A percentile compares a stretch with the other conserved stretches of the same genome.
Evolutionary conservation across 345 rosid genomes (phyloP).

Genomic region (Ceriops tagal): DNA sequence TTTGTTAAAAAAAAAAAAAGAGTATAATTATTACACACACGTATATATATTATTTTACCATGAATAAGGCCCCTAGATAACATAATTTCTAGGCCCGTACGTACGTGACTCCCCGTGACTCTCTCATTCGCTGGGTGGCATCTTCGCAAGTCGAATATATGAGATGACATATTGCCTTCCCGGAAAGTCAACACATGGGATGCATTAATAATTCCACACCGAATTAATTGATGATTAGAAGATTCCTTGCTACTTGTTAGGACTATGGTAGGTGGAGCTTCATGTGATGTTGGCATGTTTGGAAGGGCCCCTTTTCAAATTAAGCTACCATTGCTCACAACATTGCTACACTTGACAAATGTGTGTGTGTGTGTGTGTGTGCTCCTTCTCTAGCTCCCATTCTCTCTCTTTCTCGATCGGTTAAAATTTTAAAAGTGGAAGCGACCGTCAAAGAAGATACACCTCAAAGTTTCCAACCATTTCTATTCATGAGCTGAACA

Average conservation of each 20-base stretch:
- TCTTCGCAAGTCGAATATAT: no score
- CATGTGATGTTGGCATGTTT: conserved; percentile 20
- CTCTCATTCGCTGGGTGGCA: no score
- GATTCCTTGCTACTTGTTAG: conserved; percentile 28
- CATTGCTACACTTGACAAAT: not conserved
- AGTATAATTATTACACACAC: no score
- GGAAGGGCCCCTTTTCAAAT: not conserved
- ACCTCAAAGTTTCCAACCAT: conserved; percentile 3
- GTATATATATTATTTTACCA: no score
- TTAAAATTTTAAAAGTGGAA: conserved; percentile 1
- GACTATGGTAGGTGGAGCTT: conserved; percentile 12
- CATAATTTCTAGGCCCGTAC: no score
- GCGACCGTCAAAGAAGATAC: not conserved
- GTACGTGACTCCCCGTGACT: no score
- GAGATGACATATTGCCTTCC: no score
- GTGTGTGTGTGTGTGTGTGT: no score
- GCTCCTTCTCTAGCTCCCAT: not conserved
- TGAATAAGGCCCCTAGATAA: no score
- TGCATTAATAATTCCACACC: conserved; percentile 10
- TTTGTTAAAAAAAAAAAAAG: no score
- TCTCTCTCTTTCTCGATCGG: not conserved
- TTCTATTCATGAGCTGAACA: conserved; percentile 14
- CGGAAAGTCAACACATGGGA: conserved; percentile 25
- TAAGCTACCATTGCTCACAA: not conserved
- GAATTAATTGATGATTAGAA: conserved; percentile 18